Evolutionary conservation across 345 rosid species (phyloP).

Genomic region (Lumnitzera racemosa): DNA sequence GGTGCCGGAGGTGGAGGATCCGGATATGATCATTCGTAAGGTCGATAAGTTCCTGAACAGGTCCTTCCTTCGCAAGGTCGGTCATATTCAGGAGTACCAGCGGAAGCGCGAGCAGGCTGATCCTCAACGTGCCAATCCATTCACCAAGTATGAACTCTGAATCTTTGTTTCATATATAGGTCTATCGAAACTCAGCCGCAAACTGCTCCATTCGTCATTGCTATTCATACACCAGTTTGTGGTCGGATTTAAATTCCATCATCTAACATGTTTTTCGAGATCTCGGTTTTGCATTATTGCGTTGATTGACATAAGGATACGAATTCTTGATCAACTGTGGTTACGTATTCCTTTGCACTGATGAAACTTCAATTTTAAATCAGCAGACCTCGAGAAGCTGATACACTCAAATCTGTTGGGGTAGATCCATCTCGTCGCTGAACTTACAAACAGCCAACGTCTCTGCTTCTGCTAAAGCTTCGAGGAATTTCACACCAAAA

Average conservation of each 20-base stretch:
- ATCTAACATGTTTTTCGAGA: too few relatives aligned
- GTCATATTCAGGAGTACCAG: conserved; percentile 46
- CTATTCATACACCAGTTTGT: too few relatives aligned
- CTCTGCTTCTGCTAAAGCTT: too few relatives aligned
- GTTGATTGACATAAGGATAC: too few relatives aligned
- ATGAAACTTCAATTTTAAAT: too few relatives aligned
- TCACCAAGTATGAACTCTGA: conserved; percentile 10
- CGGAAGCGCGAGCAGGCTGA: conserved; percentile 21
- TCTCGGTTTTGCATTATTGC: too few relatives aligned
- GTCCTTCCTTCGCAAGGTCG: conserved; percentile 68
- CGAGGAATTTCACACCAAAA: too few relatives aligned
- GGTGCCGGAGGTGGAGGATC: conserved; percentile 67
- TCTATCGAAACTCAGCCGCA: too few relatives aligned
- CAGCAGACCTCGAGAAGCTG: conserved; percentile 20
- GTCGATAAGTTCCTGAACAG: conserved; percentile 31
- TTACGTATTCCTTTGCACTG: too few relatives aligned
- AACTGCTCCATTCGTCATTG: too few relatives aligned
- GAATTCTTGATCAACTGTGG: not conserved
- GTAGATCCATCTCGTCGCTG: conserved; percentile 30
- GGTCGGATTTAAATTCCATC: too few relatives aligned
- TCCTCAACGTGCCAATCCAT: conserved; percentile 29
- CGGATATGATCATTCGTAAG: conserved; percentile 42
- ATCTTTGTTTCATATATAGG: too few relatives aligned
- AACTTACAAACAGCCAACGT: not conserved
- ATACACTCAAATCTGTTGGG: conserved; percentile 53